Evolutionary conservation across 208 protist species (phyloP), one percentile per base, ranked within the genome.

Genomic region (Acanthamoeba culbertsoni): DNA sequence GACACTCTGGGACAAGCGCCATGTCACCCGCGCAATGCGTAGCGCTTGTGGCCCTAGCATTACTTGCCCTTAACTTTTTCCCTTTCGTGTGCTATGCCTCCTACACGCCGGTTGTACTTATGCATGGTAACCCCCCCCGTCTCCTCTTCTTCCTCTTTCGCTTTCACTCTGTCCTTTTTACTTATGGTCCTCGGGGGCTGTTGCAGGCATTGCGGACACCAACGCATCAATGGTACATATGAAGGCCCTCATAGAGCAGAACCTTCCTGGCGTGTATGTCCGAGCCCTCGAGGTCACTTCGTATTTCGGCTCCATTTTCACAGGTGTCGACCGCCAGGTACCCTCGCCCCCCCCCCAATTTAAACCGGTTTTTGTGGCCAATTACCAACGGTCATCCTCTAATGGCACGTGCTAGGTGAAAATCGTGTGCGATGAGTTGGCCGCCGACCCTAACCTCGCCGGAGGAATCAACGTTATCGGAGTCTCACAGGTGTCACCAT

Each of bases 401-500:
- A 26, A 26, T 7, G 55, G 14, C 5, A 14, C 20, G 4, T 6
- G 31, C 1, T 35, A 82, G 86, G 86, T 92, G 26, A 35, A 92
- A 0, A 40, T 63, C 59, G 40, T 53, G 40, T 92, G 86, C 31
- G 40, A 71, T 37, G 43, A 40, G 40, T 31, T 77, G 10, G 48
- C 53, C 14, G 42, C 62, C 16, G 86, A 92, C 37, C 86, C 86
- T 35, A 71, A 77, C 45, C 86, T 92, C 33, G 86, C 59, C 20
- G 62, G 63, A 16, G 86, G 86, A 2, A 77, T 92, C 63, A 92
- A 92, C 86, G 20, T 53, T 26, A 77, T 92, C 48, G 86, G 86
- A 0, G 40, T 92, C 16, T 92, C 86, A 26, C 86, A 92, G 86
- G 86, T 92, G 45, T 2, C 4, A 28, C n/a, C 3, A 12, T 43